Evolutionary conservation across 176 grass and related monocot species (phyloP).

Genomic region (Eleusine coracana): DNA sequence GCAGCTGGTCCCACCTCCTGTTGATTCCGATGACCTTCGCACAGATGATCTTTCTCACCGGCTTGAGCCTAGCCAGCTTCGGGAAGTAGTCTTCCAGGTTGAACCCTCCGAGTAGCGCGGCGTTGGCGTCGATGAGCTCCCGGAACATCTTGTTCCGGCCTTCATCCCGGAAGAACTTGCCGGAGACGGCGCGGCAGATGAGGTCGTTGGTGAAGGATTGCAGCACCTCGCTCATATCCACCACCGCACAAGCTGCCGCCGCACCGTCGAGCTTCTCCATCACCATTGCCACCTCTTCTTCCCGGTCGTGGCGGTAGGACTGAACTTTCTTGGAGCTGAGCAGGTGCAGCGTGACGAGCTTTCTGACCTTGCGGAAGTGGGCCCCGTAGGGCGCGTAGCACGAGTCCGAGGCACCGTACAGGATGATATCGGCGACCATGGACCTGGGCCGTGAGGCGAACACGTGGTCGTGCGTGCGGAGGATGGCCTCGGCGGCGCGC

Average conservation of each 20-base stretch:
- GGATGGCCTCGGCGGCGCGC: slow-evolving; percentile 37
- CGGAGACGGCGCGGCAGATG: slow-evolving; percentile 45
- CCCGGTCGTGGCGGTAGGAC: neutral
- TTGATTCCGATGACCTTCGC: neutral
- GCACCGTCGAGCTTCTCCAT: neutral
- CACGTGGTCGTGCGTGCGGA: slow-evolving; percentile 46
- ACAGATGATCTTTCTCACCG: slow-evolving; percentile 16
- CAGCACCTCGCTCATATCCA: slow-evolving; percentile 53
- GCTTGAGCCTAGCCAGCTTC: neutral
- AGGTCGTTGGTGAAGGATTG: slow-evolving; percentile 44
- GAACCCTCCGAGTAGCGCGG: slow-evolving; percentile 34
- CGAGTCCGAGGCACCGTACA: slow-evolving; percentile 41
- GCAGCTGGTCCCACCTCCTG: slow-evolving; percentile 44
- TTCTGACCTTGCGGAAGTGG: slow-evolving; percentile 39
- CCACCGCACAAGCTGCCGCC: neutral
- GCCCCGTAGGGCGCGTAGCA: slow-evolving; percentile 41
- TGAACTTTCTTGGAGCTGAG: slow-evolving; percentile 36
- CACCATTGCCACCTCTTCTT: slow-evolving; percentile 19
- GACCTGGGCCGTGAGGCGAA: slow-evolving; percentile 7
- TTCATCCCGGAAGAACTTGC: slow-evolving; percentile 30
- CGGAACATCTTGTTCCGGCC: slow-evolving; percentile 42
- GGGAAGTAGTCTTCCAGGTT: slow-evolving; percentile 60
- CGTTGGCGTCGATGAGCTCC: slow-evolving; percentile 36
- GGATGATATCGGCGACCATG: neutral
- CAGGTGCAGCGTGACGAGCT: slow-evolving; percentile 25